phyloP scores from a whole-genome alignment of 495 filamentous ascomycete species.

The Talaromyces proteolyticus region DNA sequence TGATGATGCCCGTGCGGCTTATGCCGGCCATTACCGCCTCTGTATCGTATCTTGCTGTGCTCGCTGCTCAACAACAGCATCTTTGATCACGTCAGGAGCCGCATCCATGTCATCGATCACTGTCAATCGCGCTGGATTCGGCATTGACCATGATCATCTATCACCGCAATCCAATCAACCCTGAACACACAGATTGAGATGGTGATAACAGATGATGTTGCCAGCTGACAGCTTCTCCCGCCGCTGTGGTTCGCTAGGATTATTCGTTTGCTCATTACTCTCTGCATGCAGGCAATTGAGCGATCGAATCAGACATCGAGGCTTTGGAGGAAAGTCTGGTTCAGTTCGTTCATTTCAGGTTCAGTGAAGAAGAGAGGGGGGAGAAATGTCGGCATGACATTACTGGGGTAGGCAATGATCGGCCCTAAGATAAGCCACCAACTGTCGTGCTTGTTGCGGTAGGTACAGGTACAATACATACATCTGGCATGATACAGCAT shows the following conservation, averaged over 20 bases:
- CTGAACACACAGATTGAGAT: no score
- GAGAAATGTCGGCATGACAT: neutral
- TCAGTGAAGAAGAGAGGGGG: neutral
- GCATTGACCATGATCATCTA: neutral
- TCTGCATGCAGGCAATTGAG: no score
- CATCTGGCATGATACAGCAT: no score
- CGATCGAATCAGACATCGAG: no score
- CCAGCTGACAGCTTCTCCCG: no score
- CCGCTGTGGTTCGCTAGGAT: no score
- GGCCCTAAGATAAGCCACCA: neutral
- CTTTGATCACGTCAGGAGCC: neutral
- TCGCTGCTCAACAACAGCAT: neutral
- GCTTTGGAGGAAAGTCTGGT: neutral
- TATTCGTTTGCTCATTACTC: no score
- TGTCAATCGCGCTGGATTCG: neutral
- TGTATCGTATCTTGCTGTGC: neutral
- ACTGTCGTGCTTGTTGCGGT: neutral
- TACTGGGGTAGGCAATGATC: neutral
- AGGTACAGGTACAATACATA: no score
- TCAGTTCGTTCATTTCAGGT: neutral
- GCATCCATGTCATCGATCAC: neutral
- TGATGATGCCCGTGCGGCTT: no score
- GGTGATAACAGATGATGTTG: no score
- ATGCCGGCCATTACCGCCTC: no score
- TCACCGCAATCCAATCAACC: no score